Percentiles rank a stretch among this genome's conserved stretches.
These are phyloP conservation scores for Kurtzmaniella cleridarum DNA, from an alignment of 805 yeast genomes.

Conservation along the genomic window DNA sequence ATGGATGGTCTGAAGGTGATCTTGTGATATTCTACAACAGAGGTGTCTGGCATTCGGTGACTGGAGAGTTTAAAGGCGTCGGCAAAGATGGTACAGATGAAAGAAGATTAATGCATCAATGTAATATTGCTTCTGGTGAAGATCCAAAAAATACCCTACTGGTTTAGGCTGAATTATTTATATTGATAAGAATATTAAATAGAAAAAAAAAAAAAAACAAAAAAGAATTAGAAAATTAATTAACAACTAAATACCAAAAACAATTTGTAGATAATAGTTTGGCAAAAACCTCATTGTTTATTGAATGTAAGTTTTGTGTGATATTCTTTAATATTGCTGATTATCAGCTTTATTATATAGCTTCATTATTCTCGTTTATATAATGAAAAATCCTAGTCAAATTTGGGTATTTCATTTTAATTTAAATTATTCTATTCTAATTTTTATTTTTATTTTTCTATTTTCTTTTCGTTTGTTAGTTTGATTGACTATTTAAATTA, in stretches of 20 bases:
- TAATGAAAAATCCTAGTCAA: too few species aligned
- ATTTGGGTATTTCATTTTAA: too few species aligned
- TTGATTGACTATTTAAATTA: too few species aligned
- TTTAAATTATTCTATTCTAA: too few species aligned
- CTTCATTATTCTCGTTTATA: too few species aligned
- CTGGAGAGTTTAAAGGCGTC: constrained; percentile 68
- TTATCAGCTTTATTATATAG: too few species aligned
- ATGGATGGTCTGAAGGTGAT: constrained; percentile 80
- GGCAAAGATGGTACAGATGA: constrained; percentile 50
- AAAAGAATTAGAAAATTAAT: not conserved
- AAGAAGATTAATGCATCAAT: constrained; percentile 86
- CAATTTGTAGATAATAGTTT: not conserved
- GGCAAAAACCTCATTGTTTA: too few species aligned
- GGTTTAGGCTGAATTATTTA: not conserved
- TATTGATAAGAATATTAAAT: not conserved
- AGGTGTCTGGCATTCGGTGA: constrained; percentile 89
- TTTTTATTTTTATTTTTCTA: too few species aligned
- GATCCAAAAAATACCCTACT: constrained; percentile 43
- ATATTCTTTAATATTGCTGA: too few species aligned
- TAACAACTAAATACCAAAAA: not conserved
- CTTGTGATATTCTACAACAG: constrained; percentile 81
- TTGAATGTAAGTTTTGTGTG: too few species aligned
- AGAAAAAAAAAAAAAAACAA: not conserved
- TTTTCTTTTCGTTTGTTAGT: too few species aligned
- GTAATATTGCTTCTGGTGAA: constrained; percentile 78